Conservation (phyloP, 345 rosid species). For the Litchi chinensis region DNA sequence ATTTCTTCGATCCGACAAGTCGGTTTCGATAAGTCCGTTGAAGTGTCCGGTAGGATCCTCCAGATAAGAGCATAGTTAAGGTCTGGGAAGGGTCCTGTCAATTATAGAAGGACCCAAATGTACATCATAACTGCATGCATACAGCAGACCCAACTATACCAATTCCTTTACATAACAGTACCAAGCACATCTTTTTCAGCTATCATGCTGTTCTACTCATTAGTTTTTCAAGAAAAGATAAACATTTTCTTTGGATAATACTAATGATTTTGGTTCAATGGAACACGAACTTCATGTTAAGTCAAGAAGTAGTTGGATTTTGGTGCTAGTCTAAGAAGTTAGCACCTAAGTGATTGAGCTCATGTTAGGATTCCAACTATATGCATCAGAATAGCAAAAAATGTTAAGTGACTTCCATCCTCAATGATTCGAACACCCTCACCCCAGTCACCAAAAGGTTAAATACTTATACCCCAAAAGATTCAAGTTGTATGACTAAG, state of each 20-base stretch:
- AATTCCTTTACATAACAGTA: neutral
- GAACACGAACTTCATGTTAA: too few species aligned
- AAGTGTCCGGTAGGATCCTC: too few species aligned
- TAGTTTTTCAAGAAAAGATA: neutral
- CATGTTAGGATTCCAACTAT: neutral
- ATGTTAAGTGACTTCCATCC: neutral
- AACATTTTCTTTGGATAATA: too few species aligned
- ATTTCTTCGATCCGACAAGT: too few species aligned
- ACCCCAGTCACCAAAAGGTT: neutral
- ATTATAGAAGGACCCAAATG: neutral
- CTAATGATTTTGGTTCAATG: too few species aligned
- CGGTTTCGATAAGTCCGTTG: too few species aligned
- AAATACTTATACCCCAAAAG: neutral
- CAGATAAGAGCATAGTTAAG: too few species aligned
- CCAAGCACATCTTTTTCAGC: neutral
- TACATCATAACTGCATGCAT: neutral
- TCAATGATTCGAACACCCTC: neutral
- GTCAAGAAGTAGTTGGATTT: too few species aligned
- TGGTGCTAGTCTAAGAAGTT: too few species aligned
- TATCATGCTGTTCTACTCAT: neutral
- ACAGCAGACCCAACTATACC: neutral
- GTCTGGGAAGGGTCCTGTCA: too few species aligned
- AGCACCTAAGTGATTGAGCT: neutral
- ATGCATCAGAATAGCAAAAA: neutral
- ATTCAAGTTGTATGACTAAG: neutral